Evolutionary conservation across 208 protist genomes (phyloP).

Genomic region (Wallacemonas sp.): DNA sequence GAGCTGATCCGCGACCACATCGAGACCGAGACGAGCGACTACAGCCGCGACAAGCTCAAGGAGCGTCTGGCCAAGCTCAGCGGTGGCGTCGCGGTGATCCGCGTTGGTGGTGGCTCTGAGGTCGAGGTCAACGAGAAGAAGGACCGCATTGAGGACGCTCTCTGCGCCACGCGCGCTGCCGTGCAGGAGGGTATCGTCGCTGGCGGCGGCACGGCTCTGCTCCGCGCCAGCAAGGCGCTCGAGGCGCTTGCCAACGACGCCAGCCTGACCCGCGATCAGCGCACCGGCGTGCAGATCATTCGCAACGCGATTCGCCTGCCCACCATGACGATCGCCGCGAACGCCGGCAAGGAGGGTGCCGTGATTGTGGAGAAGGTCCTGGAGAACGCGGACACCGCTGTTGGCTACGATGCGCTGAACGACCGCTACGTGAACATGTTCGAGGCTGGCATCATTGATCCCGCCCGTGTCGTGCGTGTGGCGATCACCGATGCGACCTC

Average conservation of each 20-base stretch:
- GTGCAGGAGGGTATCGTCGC: constrained; percentile 99
- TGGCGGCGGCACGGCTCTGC: constrained; percentile 97
- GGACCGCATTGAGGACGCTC: constrained; percentile 98
- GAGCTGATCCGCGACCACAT: constrained; percentile 94
- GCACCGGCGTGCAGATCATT: constrained; percentile 96
- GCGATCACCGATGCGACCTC: constrained; percentile 96
- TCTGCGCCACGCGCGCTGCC: constrained; percentile 98
- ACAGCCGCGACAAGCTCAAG: constrained; percentile 98
- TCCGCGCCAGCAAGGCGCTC: constrained; percentile 91
- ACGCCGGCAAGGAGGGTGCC: constrained; percentile 97
- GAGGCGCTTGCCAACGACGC: constrained; percentile 73
- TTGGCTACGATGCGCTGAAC: constrained; percentile 95
- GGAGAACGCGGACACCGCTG: constrained; percentile 54
- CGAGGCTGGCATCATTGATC: constrained; percentile 99
- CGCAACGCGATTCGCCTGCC: constrained; percentile 92
- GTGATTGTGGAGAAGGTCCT: constrained; percentile 98
- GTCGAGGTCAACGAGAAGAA: constrained; percentile 99
- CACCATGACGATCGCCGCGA: constrained; percentile 94
- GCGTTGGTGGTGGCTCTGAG: constrained; percentile 97
- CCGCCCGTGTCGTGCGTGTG: constrained; percentile 98
- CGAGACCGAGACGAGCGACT: constrained; percentile 88
- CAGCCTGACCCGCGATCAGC: constrained; percentile 90
- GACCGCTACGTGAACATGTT: constrained; percentile 98
- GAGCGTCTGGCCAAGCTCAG: constrained; percentile 98
- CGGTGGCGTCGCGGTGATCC: constrained; percentile 97